Evolutionary conservation across 148 eudicot species (phyloP).

Genomic region (Fagopyrum esculentum): DNA sequence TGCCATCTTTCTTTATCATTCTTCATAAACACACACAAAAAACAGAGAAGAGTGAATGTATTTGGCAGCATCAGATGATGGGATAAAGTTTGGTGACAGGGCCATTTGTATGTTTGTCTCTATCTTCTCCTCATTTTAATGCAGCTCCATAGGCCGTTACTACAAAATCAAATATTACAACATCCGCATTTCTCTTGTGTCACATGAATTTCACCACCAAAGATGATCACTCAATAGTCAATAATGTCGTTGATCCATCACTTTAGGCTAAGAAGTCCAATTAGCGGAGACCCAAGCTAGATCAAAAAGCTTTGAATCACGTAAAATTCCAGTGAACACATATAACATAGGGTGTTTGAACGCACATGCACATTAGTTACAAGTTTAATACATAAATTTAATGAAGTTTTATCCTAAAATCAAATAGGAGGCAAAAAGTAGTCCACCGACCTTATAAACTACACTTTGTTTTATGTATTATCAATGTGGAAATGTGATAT

Average conservation of each 20-base stretch:
- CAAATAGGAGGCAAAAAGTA: no score
- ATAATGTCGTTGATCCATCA: slow-evolving; percentile 2
- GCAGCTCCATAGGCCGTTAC: not conserved
- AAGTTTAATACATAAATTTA: no score
- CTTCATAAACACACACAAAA: slow-evolving; percentile 5
- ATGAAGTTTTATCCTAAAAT: no score
- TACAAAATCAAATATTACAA: not conserved
- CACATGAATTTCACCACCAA: not conserved
- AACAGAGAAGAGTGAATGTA: not conserved
- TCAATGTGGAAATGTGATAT: no score
- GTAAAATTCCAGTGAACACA: no score
- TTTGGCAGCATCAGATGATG: not conserved
- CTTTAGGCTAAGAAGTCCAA: no score
- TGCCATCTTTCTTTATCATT: not conserved
- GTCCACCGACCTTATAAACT: no score
- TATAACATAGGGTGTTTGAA: no score
- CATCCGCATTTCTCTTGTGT: not conserved
- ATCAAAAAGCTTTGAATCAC: no score
- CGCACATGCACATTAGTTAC: no score
- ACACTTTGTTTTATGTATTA: no score
- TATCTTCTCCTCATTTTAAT: slow-evolving; percentile 4
- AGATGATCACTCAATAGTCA: not conserved
- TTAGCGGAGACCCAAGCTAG: no score
- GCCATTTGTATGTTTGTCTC: not conserved
- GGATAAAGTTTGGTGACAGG: slow-evolving; percentile 6